Evolutionary conservation across 768 basidiomycete species (phyloP).

Genomic region (Collybia nuda): DNA sequence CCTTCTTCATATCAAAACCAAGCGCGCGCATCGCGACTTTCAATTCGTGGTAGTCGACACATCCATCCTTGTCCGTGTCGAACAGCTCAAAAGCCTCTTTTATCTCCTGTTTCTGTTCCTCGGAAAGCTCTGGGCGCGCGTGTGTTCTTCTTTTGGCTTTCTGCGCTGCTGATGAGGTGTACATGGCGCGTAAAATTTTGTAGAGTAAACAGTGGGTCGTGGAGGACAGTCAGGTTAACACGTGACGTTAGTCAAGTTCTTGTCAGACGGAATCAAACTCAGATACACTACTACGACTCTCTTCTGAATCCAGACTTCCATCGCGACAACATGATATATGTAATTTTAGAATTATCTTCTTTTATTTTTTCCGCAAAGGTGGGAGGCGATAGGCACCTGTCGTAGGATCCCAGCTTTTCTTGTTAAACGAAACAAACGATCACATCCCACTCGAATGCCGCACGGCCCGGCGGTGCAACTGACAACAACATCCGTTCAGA

Average conservation of each 20-base stretch:
- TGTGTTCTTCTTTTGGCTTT: constrained; percentile 74
- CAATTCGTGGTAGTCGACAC: constrained; percentile 96
- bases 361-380: not conserved
- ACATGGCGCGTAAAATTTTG: constrained; percentile 37
- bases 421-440: no score
- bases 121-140: constrained; percentile 77
- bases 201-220: constrained; percentile 1
- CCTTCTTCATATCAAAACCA: constrained; percentile 98
- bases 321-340: no score
- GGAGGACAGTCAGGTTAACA: not conserved
- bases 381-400: no score
- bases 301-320: not conserved
- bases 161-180: constrained; percentile 67
- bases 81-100: constrained; percentile 99
- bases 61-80: constrained; percentile 97
- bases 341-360: no score
- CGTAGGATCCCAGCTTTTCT: no score
- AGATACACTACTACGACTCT: not conserved
- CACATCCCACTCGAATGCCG: no score
- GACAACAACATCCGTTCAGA: no score
- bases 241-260: constrained; percentile 1
- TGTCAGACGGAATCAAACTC: not conserved
- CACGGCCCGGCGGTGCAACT: no score
- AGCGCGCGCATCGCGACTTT: constrained; percentile 99
- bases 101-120: constrained; percentile 93